Evolutionary conservation across 306 rosid genomes (phyloP).

Genomic region (Gynostemma pentaphyllum): DNA sequence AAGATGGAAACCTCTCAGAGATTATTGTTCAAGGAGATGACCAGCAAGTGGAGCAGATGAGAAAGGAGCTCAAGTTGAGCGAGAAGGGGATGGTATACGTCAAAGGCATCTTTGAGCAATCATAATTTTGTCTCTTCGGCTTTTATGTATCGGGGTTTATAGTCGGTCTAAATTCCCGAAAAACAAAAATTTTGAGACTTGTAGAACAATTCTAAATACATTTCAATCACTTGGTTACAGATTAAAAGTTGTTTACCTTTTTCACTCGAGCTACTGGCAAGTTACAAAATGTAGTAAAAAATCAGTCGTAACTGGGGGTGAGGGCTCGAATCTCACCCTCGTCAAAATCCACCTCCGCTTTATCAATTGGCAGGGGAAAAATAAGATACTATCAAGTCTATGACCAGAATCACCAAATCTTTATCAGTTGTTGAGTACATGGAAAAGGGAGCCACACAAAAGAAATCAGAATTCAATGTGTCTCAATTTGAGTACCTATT

Average conservation of each 20-base stretch:
- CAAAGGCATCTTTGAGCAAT: slow-evolving; percentile 52
- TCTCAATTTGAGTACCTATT: neutral
- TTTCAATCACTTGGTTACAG: slow-evolving; percentile 8
- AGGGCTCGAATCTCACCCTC: too few relatives aligned
- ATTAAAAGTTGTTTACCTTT: neutral
- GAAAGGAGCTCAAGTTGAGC: slow-evolving; percentile 60
- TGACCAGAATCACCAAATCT: too few relatives aligned
- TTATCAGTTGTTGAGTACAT: too few relatives aligned
- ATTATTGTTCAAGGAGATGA: slow-evolving; percentile 74
- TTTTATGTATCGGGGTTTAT: too few relatives aligned
- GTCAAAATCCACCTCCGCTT: too few relatives aligned
- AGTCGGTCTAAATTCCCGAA: neutral
- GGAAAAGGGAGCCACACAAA: too few relatives aligned
- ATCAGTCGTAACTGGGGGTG: too few relatives aligned
- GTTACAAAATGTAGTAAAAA: too few relatives aligned
- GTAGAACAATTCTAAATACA: slow-evolving; percentile 1
- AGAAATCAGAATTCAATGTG: neutral
- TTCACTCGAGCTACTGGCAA: too few relatives aligned
- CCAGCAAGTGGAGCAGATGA: slow-evolving; percentile 76
- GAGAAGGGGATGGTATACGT: slow-evolving; percentile 84
- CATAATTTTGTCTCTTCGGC: neutral
- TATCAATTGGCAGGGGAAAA: too few relatives aligned
- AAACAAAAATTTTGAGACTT: neutral
- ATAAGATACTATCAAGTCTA: too few relatives aligned
- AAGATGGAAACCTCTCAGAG: slow-evolving; percentile 46